phyloP scores from a whole-genome alignment of 2,329 filamentous ascomycete genomes.

The Talaromyces sp. region DNA sequence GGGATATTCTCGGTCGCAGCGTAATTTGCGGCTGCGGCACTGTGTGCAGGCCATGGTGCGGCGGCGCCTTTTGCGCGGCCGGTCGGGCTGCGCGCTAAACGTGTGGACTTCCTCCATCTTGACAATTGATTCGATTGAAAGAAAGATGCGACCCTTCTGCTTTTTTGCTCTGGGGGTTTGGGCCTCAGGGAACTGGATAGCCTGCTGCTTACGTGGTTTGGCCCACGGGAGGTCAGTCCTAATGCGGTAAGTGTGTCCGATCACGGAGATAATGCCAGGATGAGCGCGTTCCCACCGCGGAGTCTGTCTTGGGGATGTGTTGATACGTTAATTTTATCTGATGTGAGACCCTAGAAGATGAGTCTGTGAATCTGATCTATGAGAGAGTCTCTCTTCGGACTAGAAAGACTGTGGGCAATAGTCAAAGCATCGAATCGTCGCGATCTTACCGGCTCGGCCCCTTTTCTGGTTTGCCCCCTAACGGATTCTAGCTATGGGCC shows the following conservation, averaged over 20 bases:
- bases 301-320: neutral
- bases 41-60: conserved; percentile 47
- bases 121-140: conserved; percentile 1
- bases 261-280: neutral
- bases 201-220: conserved; percentile 14
- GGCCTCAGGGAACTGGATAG: neutral
- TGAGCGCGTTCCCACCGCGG: neutral
- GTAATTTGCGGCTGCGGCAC: conserved; percentile 46
- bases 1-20: conserved; percentile 47
- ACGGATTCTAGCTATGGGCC: too few species aligned
- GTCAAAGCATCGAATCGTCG: too few species aligned
- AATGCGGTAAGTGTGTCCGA: conserved; percentile 21
- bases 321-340: too few species aligned
- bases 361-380: too few species aligned
- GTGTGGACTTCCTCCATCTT: conserved; percentile 16
- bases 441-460: too few species aligned
- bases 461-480: too few species aligned
- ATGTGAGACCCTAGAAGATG: too few species aligned
- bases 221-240: conserved; percentile 9
- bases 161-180: conserved; percentile 1
- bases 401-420: too few species aligned
- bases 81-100: conserved; percentile 22
- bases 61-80: conserved; percentile 42
- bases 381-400: too few species aligned
- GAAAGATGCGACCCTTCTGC: neutral